Evolutionary conservation across 176 grass and related monocot species (phyloP).

Genomic region (Hyparrhenia diplandra): DNA sequence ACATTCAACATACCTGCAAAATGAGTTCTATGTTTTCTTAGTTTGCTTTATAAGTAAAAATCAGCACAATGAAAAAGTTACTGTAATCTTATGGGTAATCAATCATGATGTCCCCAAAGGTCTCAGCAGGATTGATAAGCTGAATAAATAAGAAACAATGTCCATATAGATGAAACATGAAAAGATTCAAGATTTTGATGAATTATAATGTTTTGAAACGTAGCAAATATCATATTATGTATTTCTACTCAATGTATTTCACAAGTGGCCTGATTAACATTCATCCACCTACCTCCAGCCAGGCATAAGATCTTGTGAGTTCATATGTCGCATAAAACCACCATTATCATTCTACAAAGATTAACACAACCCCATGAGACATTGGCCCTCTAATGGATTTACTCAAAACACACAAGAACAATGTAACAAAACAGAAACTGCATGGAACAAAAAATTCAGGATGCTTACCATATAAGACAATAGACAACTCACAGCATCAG

Average conservation of each 20-base stretch:
- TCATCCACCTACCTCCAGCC: constrained; percentile 67
- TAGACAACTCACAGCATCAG: no score
- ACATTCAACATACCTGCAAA: no score
- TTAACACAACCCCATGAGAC: constrained; percentile 20
- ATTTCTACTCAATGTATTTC: no score
- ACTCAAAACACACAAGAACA: neutral
- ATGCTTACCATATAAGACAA: no score
- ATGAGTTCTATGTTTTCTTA: no score
- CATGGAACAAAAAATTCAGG: no score
- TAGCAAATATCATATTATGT: no score
- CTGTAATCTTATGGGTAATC: neutral
- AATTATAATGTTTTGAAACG: no score
- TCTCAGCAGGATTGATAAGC: neutral
- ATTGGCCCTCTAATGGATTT: neutral
- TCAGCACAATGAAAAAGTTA: neutral
- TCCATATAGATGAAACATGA: neutral
- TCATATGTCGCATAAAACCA: constrained; percentile 78
- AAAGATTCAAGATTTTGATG: no score
- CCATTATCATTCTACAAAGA: constrained; percentile 70
- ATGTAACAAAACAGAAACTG: constrained; percentile 9
- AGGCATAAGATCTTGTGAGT: constrained; percentile 74
- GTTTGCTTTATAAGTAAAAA: no score
- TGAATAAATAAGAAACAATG: neutral
- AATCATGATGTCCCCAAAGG: neutral
- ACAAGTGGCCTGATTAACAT: no score